Base-by-base conservation (phyloP, 164 flowering plant genomes). In the Protea cynaroides region DNA sequence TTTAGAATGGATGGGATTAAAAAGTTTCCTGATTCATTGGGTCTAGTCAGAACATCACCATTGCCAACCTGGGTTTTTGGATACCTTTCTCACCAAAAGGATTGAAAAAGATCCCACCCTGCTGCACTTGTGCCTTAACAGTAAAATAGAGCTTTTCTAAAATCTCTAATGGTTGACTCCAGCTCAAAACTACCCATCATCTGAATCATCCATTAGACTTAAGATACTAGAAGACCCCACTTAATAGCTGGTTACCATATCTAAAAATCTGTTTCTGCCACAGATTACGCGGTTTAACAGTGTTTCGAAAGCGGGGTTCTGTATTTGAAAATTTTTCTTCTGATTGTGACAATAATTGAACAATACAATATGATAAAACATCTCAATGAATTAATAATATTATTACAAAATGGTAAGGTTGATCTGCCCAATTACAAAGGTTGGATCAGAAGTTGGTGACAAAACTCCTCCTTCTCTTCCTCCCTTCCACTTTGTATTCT, bases 221-320 rank as follows among this genome's bases (percentile, higher is more conserved):
- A 57, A 74, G 63, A 67, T 62, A 52, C 58, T 58, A 54, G 37
- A 66, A 76, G 81, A 72, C 76, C 82, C 86, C 80, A 67, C 79
- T 67, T 59, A 79, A 76, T 83, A 82, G 86, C 85, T 82, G 86
- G 59, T 79, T 70, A 68, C 72, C 73, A 78, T 18, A 47, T 47
- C 15, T 74, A 77, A 63, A 64, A 72, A 69, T 65, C 69, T 36
- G 54, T 66, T 66, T 29, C 61, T 62, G 49, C 79, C 79, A 68
- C 68, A 69, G 65, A 60, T 79, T 78, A 72, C 71, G 76, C 66
- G 65, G 77, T 67, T 61, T 65, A 65, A 64, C 34, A 56, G 23
- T 38, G 50, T 5, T 46, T 46, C 14, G 17, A 46, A 10, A 46
- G 50, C 17, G 13, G 50, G n/a, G 50, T 10, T 17, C 50, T 17